Conservation (phyloP, 169 alveolate genomes). For the Plasmodium vivax region DNA sequence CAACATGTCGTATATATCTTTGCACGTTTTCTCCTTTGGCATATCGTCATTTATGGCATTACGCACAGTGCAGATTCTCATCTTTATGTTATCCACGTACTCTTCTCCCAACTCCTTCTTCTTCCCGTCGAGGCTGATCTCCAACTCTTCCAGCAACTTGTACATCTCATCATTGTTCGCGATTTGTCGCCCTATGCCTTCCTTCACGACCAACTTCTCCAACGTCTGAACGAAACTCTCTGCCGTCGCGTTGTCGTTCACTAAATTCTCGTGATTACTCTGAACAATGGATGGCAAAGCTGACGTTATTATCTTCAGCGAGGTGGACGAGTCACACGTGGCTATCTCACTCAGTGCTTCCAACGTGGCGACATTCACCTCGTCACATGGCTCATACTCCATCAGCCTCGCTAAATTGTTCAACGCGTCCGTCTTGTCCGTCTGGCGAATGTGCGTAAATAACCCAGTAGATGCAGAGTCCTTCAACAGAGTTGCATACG, state of each 20-base stretch:
- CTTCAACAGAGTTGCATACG: constrained; percentile 47
- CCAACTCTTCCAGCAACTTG: constrained; percentile 74
- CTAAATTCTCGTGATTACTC: constrained; percentile 58
- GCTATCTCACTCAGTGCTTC: constrained; percentile 75
- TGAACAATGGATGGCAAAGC: constrained; percentile 77
- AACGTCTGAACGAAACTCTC: constrained; percentile 72
- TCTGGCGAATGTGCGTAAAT: constrained; percentile 53
- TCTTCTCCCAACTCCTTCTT: constrained; percentile 75
- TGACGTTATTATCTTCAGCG: constrained; percentile 73
- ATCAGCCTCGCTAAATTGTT: constrained; percentile 76
- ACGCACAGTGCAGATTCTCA: constrained; percentile 66
- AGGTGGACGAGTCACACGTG: constrained; percentile 69
- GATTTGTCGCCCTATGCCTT: constrained; percentile 83
- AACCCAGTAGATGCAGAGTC: constrained; percentile 72
- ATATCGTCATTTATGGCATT: constrained; percentile 79
- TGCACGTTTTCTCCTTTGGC: constrained; percentile 82
- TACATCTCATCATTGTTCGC: constrained; percentile 73
- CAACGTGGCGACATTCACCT: constrained; percentile 62
- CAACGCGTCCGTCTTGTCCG: constrained; percentile 77
- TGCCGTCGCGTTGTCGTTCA: constrained; percentile 69
- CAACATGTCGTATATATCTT: constrained; percentile 78
- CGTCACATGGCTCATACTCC: constrained; percentile 74
- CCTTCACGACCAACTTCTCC: constrained; percentile 73
- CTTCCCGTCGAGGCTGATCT: constrained; percentile 10
- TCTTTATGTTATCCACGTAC: constrained; percentile 59